Evolutionary conservation across 2,329 filamentous ascomycete species (phyloP), one percentile per base, ranked within the genome.

Genomic region (Talaromyces islandicus): DNA sequence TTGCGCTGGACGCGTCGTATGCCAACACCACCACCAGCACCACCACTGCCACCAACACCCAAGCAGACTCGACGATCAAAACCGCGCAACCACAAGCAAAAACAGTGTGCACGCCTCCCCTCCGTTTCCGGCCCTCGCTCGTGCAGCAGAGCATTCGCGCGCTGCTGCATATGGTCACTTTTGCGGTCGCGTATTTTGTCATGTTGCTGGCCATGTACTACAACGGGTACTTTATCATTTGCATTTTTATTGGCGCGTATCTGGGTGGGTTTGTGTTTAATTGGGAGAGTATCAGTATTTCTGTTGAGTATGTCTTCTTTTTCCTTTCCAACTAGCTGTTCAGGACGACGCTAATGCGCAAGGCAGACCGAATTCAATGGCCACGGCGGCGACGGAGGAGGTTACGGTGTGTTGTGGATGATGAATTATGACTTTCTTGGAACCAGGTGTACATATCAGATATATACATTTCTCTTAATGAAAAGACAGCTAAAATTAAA

Each of bases 161-260:
- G 0, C 63, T 86, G 4, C 71, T 93, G 21, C 88, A 92, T 66
- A 85, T 86, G 75, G 59, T 85, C 4, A 88, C 90, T 65, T 91
- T 93, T 67, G 85, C 85, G 0, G 82, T 91, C 1, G 89, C 88
- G 2, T 94, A 93, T 71, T 85, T 93, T 66, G 74, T 93, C 68
- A 93, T 94, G 90, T 75, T 81, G 58, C 69, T 87, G 27, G 81
- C 83, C 21, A 87, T 87, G 84, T 86, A 85, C 64, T 87, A 81
- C 72, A 86, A 87, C 61, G 83, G 87, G 10, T 94, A 91, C 73
- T 82, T 94, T 64, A 90, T 94, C 71, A 87, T 93, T 61, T 90
- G 86, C 66, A 91, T 94, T 71, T 84, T 93, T 63, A 83, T 93
- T 59, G 91, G 91, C 1, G 85, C 88, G 0, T 91, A 85, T 64